Percentiles rank a stretch among this genome's conserved stretches.
Evolutionary conservation across 2,329 filamentous ascomycete species (phyloP).

Genomic region (Sclerotinia trifoliorum): DNA sequence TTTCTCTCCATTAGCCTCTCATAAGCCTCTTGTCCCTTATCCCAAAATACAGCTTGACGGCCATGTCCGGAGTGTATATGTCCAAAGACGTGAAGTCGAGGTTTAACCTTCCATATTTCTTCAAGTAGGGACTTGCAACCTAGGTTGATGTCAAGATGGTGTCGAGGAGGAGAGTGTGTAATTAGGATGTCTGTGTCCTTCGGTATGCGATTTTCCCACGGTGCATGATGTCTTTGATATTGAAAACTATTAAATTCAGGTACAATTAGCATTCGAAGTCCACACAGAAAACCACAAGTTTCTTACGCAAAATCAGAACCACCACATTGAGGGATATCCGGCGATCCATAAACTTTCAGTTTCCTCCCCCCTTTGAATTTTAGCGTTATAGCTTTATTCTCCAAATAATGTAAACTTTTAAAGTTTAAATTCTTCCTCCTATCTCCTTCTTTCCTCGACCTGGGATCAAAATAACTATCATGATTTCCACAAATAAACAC

Average conservation of each 20-base stretch:
- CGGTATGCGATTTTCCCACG: constrained; percentile 61
- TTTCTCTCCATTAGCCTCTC: constrained; percentile 38
- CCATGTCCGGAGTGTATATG: constrained; percentile 65
- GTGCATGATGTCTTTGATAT: constrained; percentile 55
- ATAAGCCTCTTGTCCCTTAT: constrained; percentile 51
- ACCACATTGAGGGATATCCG: constrained; percentile 76
- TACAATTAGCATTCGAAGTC: neutral
- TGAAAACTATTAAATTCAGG: constrained; percentile 50
- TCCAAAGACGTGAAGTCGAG: constrained; percentile 63
- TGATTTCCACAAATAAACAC: constrained; percentile 86
- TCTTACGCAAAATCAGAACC: constrained; percentile 61
- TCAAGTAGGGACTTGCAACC: constrained; percentile 58
- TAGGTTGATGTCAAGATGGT: constrained; percentile 52
- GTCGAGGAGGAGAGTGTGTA: constrained; percentile 63
- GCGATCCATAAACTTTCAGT: constrained; percentile 75
- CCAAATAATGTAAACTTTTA: constrained; percentile 70
- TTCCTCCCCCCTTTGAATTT: constrained; percentile 58
- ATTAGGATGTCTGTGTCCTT: constrained; percentile 60
- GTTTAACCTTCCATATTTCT: constrained; percentile 59
- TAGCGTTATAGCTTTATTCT: constrained; percentile 65
- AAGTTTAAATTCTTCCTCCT: constrained; percentile 59
- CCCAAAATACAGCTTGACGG: constrained; percentile 59
- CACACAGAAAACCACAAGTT: neutral
- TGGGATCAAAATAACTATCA: constrained; percentile 77
- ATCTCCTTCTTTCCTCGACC: constrained; percentile 58